Evolutionary conservation across 78 protist genomes (phyloP), one percentile per base, ranked within the genome.

Genomic region (Pelomyxa schiedti): DNA sequence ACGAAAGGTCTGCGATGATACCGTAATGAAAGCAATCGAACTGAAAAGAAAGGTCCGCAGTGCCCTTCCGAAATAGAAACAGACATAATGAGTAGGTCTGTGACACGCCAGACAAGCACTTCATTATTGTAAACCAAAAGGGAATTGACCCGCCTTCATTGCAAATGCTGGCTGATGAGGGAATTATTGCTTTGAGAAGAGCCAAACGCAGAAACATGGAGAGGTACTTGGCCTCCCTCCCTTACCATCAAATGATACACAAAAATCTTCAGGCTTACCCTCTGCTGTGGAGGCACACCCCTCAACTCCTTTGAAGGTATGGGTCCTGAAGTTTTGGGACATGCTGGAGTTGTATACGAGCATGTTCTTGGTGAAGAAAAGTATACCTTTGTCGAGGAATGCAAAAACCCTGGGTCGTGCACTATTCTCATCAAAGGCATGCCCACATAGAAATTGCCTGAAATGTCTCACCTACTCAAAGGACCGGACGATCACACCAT

Each of bases 201-300:
- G 98, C 98, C 32, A 97, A 98, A 92, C 72, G 98, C 32, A 86
- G 99, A 68, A 94, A 97, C 90, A 92, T 97, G 97, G 98, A 97
- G 78, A 80, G 99, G n/a, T n/a, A n/a, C n/a, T n/a, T n/a, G n/a
- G n/a, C n/a, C n/a, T n/a, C n/a, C n/a, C n/a, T n/a, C 66, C 9
- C 3, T 1, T 43, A 32, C 26, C 22, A 8, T 47, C 39, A 28
- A n/a, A 1, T 73, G n/a, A 7, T 43, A 43, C 6, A 16, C 4
- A 24, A 22, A 43, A 4, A 1, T 36, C 1, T 47, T 1, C 88
- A n/a, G n/a, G 22, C 41, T 98, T 28, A 74, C 88, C 29, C 86
- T 88, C n/a, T 94, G 97, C 38, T 96, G 99, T 88, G 99, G 99
- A n/a, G 99, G 98, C 70, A 9, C 37, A 28, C 96, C 98, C 16